Base-by-base conservation (phyloP, 495 filamentous ascomycete genomes). In the Daldinia childiae region DNA sequence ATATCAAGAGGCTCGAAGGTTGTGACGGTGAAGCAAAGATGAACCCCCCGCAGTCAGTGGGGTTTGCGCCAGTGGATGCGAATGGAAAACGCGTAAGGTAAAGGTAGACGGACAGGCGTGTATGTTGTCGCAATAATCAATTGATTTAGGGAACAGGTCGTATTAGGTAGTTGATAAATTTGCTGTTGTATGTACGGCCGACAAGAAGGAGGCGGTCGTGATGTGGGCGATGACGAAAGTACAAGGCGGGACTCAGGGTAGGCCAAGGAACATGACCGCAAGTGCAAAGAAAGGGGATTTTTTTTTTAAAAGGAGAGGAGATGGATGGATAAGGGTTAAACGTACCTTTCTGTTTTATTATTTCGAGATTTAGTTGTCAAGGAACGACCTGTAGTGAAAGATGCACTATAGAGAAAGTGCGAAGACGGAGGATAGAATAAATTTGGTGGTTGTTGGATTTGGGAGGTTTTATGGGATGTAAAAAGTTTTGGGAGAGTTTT, bases 401-500 rank as follows among this genome's bases (percentile, higher is more conserved):
- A 75, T 80, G 77, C 76, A 81, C 78, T 81, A 80, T 65, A 64
- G 38, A 26, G 15, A n/a, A 45, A 27, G 36, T 43, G 38, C 12
- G 36, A 19, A 67, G 58, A 56, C 63, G 72, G 68, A 76, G 76
- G 61, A 71, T 62, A 65, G 74, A 68, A 76, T 68, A 61, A 61
- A 72, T 68, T 68, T 66, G 73, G 72, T 74, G 75, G 74, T 78
- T 75, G 76, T 77, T 67, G 55, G 32, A 14, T 76, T 74, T 77
- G 73, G 75, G 73, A 76, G 79, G 73, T 69, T 69, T 69, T 72
- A 74, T 76, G 70, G 69, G 73, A 76, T 78, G 74, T 74, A 73
- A 77, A 77, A 75, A 77, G 75, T 75, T 79, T 70, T 70, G 74
- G 76, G 64, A 75, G 77, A 72, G 74, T 75, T 79, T 81, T 79